Conservation (phyloP, 129 eudicot species). For the Solidago caesia region DNA sequence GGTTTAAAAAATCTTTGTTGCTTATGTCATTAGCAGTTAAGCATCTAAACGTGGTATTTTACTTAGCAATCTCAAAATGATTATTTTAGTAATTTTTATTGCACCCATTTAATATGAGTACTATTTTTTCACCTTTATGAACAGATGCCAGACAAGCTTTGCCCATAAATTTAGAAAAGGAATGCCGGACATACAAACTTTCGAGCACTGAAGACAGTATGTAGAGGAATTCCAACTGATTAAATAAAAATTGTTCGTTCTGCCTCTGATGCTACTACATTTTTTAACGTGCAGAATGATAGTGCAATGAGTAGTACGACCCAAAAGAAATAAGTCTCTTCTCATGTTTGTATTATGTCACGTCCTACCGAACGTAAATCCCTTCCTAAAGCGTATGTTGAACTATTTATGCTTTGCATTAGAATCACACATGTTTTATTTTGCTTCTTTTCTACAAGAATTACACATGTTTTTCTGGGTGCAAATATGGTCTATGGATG, state of each 20-base stretch:
- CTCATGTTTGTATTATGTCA: too few relatives aligned
- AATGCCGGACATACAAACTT: slow-evolving; percentile 56
- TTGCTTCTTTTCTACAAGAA: too few relatives aligned
- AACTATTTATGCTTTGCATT: too few relatives aligned
- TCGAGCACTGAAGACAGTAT: slow-evolving; percentile 43
- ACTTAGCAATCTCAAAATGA: too few relatives aligned
- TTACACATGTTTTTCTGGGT: too few relatives aligned
- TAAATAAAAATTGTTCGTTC: neutral
- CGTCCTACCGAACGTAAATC: too few relatives aligned
- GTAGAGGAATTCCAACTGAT: neutral
- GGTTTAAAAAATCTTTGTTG: too few relatives aligned
- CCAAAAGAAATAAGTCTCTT: too few relatives aligned
- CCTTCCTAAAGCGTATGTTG: too few relatives aligned
- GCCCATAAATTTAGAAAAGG: slow-evolving; percentile 58
- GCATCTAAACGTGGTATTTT: too few relatives aligned
- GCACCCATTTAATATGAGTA: neutral
- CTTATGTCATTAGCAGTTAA: too few relatives aligned
- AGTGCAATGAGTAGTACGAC: slow-evolving; percentile 24
- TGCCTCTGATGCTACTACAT: slow-evolving; percentile 21
- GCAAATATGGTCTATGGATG: neutral
- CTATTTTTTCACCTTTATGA: neutral
- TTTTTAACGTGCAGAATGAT: slow-evolving; percentile 45
- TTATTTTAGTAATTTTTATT: neutral
- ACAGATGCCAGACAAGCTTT: slow-evolving; percentile 70
- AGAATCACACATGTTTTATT: too few relatives aligned